phyloP scores from a whole-genome alignment of 2,329 filamentous ascomycete species.

The Rutstroemia sp. region DNA sequence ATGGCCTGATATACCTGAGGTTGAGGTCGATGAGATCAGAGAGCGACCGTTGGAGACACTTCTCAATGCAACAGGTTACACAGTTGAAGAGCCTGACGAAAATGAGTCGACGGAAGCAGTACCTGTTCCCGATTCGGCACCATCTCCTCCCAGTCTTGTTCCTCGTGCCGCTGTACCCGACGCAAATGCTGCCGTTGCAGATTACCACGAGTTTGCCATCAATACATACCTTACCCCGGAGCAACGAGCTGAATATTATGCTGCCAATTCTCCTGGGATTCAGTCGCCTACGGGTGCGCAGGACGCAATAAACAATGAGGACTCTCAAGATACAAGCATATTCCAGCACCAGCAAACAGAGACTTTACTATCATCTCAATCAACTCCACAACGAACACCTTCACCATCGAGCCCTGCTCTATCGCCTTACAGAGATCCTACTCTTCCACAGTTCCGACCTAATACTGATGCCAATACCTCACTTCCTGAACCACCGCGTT shows the following conservation, averaged over 20 bases:
- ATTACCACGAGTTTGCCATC: neutral
- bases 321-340: neutral
- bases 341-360: neutral
- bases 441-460: constrained; percentile 63
- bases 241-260: neutral
- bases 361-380: neutral
- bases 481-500: neutral
- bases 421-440: constrained; percentile 42
- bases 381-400: constrained; percentile 10
- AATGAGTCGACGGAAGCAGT: neutral
- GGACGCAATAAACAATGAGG: neutral
- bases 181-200: neutral
- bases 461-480: constrained; percentile 30
- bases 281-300: neutral
- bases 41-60: constrained; percentile 24
- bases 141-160: neutral
- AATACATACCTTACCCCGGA: neutral
- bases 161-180: neutral
- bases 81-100: constrained; percentile 25
- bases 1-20: constrained; percentile 18
- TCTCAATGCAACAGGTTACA: constrained; percentile 23
- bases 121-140: neutral
- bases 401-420: constrained; percentile 4
- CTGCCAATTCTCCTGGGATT: neutral
- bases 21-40: constrained; percentile 26